Evolutionary conservation across 192 early-diverging fungal species (phyloP), one percentile per base, ranked within the genome.

Genomic region (Coemansia sp.): DNA sequence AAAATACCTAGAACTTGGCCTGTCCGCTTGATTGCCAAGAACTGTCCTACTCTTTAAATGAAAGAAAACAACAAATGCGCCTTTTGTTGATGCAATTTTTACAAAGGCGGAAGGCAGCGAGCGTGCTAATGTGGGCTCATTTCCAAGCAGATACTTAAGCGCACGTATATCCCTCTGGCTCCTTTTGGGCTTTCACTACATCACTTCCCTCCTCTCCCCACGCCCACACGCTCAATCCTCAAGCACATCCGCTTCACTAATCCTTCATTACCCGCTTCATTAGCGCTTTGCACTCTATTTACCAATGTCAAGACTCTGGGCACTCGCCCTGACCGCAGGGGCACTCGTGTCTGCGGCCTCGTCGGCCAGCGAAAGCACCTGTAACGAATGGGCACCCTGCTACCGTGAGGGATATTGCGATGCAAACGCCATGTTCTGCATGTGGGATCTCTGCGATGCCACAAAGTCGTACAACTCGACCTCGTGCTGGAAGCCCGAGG

Each of bases 341-440:
- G 62, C 53, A 22, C 23, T 64, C 8, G 69, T 44, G 5, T 19
- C 31, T 11, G 22, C 46, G 5, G 64, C 44, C 15, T 46, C 44
- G 5, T 20, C 44, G 14, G 69, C 63, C 40, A 23, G 19, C 15
- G 42, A 22, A 23, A 55, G 23, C 45, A 73, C 50, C 9, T 75
- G 71, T 23, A 51, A 39, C 15, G 58, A 60, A 28, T 53, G 21
- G 8, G 39, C 68, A 2, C 69, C 68, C 1, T 80, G 79, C 61
- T 61, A 30, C 36, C 70, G 62, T 40, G 63, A 74, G 26, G 79
- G 79, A 36, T 74, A 67, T 47, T 80, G 79, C 60, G 58, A 62
- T 39, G 43, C 58, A 26, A 60, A 55, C 29, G 55, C 69, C 30
- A 51, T 53, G 47, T 72, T 70, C 69, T 80, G 79, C 57, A 61